A percentile compares a stretch with the other conserved stretches of the same genome.
phyloP scores from a whole-genome alignment of 306 rosid genomes.

The Cucumis melo region DNA sequence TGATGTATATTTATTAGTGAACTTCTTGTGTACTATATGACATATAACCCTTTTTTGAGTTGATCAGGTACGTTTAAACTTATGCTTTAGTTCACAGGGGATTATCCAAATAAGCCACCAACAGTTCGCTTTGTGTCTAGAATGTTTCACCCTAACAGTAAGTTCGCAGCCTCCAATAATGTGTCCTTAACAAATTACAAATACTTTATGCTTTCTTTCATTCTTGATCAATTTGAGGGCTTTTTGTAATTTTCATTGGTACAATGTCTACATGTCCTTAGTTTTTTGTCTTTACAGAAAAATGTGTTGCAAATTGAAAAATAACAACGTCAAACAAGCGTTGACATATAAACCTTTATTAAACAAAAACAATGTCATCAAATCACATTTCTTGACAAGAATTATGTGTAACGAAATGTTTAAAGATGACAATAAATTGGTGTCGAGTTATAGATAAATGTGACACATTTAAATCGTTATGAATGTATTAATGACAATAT shows the following conservation, averaged over 20 bases:
- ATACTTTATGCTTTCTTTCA: neutral
- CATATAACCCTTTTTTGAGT: slow-evolving; percentile 1
- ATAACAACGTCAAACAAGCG: too few relatives aligned
- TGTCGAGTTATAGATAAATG: too few relatives aligned
- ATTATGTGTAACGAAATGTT: too few relatives aligned
- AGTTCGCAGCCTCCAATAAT: slow-evolving; percentile 15
- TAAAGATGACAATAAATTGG: too few relatives aligned
- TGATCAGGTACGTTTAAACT: slow-evolving; percentile 74
- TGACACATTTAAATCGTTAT: too few relatives aligned
- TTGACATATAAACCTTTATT: too few relatives aligned
- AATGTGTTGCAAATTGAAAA: too few relatives aligned
- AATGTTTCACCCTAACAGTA: slow-evolving; percentile 92
- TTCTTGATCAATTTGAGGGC: neutral
- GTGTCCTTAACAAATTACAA: neutral
- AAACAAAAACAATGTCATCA: too few relatives aligned
- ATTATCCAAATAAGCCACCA: slow-evolving; percentile 91
- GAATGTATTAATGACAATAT: too few relatives aligned
- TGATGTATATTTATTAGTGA: neutral
- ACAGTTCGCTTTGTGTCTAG: slow-evolving; percentile 83
- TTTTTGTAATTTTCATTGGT: neutral
- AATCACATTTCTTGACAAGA: too few relatives aligned
- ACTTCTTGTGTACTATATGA: neutral
- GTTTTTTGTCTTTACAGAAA: too few relatives aligned
- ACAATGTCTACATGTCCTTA: neutral
- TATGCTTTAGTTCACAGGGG: slow-evolving; percentile 75